Evolutionary conservation across 257 asterid species (phyloP).

Genomic region (Thymus quinquecostatus): DNA sequence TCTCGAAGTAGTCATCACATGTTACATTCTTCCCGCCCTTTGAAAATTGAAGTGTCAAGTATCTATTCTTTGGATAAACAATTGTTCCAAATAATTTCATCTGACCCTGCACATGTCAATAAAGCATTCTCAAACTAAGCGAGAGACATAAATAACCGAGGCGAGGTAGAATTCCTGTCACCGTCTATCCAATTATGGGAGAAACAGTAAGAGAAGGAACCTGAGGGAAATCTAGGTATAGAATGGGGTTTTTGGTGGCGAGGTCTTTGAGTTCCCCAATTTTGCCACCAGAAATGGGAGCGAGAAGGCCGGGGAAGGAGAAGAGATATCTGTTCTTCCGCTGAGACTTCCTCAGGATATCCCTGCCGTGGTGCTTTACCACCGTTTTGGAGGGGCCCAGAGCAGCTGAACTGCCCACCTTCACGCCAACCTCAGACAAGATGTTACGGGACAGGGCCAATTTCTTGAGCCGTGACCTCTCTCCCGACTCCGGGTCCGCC

Average conservation of each 20-base stretch:
- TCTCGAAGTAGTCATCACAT: constrained; percentile 87
- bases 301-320: constrained; percentile 85
- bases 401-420: constrained; percentile 40
- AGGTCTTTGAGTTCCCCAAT: constrained; percentile 85
- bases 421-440: constrained; percentile 47
- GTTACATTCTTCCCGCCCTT: constrained; percentile 86
- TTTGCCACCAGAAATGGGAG: constrained; percentile 81
- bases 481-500: constrained; percentile 51
- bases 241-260: constrained; percentile 85
- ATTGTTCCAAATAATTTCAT: constrained; percentile 96
- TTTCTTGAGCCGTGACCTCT: constrained; percentile 60
- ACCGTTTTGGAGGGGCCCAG: constrained; percentile 68
- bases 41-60: constrained; percentile 83
- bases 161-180: not conserved
- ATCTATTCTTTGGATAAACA: constrained; percentile 81
- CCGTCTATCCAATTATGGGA: not conserved
- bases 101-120: constrained; percentile 62
- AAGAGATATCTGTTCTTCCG: constrained; percentile 73
- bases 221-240: constrained; percentile 92
- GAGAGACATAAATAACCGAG: too few species aligned
- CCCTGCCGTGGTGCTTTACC: constrained; percentile 81
- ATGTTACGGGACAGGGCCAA: constrained; percentile 55
- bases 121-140: not conserved
- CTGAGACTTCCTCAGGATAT: constrained; percentile 79
- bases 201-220: constrained; percentile 32